Evolutionary conservation across 148 eudicot genomes (phyloP).

Genomic region (Beta vulgaris): DNA sequence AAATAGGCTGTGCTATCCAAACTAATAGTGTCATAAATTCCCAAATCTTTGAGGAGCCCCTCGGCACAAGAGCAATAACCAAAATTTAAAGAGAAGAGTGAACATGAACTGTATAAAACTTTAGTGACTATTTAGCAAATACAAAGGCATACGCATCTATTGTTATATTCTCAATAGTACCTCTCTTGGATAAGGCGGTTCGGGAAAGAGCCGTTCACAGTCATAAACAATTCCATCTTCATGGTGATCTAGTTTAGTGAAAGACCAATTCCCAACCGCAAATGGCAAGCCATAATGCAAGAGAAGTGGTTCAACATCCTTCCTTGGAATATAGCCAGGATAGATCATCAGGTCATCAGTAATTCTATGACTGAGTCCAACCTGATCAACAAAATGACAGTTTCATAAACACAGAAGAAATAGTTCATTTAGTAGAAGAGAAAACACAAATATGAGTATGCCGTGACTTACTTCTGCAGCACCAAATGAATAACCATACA

Average conservation of each 20-base stretch:
- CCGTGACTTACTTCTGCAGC: conserved; percentile 85
- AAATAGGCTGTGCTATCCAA: too few species aligned
- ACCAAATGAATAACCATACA: conserved; percentile 99
- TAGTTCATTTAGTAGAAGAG: not conserved
- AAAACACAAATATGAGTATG: not conserved
- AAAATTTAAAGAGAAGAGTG: not conserved
- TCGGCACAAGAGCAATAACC: not conserved
- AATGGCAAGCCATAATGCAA: conserved; percentile 94
- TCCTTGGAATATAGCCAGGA: conserved; percentile 82
- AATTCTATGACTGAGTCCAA: conserved; percentile 91
- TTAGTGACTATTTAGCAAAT: not conserved
- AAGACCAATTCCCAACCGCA: conserved; percentile 90
- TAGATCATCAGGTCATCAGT: conserved; percentile 88
- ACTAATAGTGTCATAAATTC: not conserved
- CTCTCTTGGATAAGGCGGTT: conserved; percentile 99
- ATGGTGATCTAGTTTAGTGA: conserved; percentile 80
- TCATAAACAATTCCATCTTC: conserved; percentile 83
- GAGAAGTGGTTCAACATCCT: conserved; percentile 80
- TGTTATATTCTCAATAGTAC: conserved; percentile 30
- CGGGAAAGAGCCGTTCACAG: conserved; percentile 91
- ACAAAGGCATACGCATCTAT: not conserved
- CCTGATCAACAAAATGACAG: conserved; percentile 44
- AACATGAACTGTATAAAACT: not conserved
- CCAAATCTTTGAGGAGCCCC: not conserved
- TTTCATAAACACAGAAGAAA: conserved; percentile 13